Evolutionary conservation across 2,329 filamentous ascomycete genomes (phyloP).

Genomic region (Penicillium sp.): DNA sequence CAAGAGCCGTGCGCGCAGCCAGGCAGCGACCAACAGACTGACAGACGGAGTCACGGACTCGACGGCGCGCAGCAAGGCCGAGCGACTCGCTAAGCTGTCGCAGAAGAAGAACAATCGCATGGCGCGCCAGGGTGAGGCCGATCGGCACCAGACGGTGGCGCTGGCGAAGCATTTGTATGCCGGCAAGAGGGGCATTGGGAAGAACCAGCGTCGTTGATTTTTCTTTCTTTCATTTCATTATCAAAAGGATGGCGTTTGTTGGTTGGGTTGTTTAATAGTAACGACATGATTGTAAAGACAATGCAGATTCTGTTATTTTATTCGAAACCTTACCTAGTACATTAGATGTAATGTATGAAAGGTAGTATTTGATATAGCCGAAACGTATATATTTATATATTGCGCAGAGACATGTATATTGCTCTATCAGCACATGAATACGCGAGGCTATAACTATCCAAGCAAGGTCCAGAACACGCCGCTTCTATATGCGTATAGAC

Average conservation of each 20-base stretch:
- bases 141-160: slow-evolving; percentile 78
- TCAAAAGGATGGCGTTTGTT: neutral
- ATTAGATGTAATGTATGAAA: too few species aligned
- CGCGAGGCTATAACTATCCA: too few species aligned
- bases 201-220: slow-evolving; percentile 55
- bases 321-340: too few species aligned
- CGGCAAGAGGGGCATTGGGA: slow-evolving; percentile 92
- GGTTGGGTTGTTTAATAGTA: neutral
- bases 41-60: slow-evolving; percentile 60
- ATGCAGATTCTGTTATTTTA: too few species aligned
- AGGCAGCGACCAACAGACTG: slow-evolving; percentile 46
- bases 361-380: too few species aligned
- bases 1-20: slow-evolving; percentile 64
- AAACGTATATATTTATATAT: too few species aligned
- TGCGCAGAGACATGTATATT: too few species aligned
- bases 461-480: too few species aligned
- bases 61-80: slow-evolving; percentile 68
- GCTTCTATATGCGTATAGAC: too few species aligned
- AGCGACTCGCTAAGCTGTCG: slow-evolving; percentile 78
- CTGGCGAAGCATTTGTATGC: slow-evolving; percentile 86
- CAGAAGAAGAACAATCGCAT: slow-evolving; percentile 99
- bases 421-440: too few species aligned
- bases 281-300: neutral
- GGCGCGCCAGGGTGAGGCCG: slow-evolving; percentile 93
- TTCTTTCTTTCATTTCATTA: neutral